A percentile compares a stretch with the other conserved stretches of the same genome.
Conservation (phyloP, 1,139 yeast species). For the Schwanniomyces etchellsii region DNA sequence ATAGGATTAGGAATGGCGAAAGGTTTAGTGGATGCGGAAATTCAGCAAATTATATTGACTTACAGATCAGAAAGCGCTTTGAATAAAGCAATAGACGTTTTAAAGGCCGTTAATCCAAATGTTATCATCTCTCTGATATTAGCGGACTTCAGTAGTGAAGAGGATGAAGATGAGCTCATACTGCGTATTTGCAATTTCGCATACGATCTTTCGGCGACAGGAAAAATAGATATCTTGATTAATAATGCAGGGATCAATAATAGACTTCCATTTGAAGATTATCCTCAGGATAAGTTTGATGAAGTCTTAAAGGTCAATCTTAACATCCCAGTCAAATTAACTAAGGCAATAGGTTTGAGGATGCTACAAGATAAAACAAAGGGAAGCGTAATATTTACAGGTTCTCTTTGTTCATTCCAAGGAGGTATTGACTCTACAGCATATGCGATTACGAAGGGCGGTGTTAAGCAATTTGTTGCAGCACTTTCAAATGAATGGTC, state of each 20-base stretch:
- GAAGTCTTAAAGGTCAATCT: constrained; percentile 46
- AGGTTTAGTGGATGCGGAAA: constrained; percentile 29
- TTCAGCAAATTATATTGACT: constrained; percentile 22
- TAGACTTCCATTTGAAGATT: constrained; percentile 28
- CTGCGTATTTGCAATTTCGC: constrained; percentile 13
- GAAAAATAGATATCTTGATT: constrained; percentile 44
- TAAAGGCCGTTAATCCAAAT: constrained; percentile 14
- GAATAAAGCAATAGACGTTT: constrained; percentile 12
- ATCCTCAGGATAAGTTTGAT: constrained; percentile 36
- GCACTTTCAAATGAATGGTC: constrained; percentile 52
- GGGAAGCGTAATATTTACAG: constrained; percentile 22
- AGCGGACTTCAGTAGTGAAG: constrained; percentile 16
- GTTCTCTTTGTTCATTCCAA: constrained; percentile 11
- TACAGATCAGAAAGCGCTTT: constrained; percentile 15
- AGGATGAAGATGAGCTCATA: constrained; percentile 8
- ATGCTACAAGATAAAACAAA: constrained; percentile 23
- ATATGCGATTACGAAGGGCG: constrained; percentile 51
- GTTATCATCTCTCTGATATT: constrained; percentile 15
- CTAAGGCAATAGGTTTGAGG: constrained; percentile 40
- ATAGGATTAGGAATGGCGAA: constrained; percentile 31
- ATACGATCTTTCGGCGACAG: constrained; percentile 21
- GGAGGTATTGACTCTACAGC: constrained; percentile 27
- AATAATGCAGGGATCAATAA: constrained; percentile 52
- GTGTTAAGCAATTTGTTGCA: constrained; percentile 41
- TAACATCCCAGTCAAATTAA: constrained; percentile 38